A percentile compares a stretch with the other conserved stretches of the same genome.
Conservation (phyloP, 257 asterid genomes). For the Ehretia macrophylla region DNA sequence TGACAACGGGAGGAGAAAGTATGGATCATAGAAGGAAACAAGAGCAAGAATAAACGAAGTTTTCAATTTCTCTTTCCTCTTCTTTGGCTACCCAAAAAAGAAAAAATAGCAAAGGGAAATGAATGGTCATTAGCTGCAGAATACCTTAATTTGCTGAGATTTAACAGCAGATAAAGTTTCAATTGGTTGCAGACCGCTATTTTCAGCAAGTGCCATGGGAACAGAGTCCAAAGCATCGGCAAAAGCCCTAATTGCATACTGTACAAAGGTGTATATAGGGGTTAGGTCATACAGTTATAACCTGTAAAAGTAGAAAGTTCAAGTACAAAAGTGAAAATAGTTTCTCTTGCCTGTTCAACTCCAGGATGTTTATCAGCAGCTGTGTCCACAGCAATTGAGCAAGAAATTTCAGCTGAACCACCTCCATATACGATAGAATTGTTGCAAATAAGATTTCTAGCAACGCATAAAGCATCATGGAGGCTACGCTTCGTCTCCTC, state of each 20-base stretch:
- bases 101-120: not conserved
- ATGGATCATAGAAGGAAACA: too few species aligned
- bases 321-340: not conserved
- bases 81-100: too few species aligned
- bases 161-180: slow-evolving; percentile 90
- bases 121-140: not conserved
- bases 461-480: slow-evolving; percentile 93
- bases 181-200: slow-evolving; percentile 90
- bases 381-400: slow-evolving; percentile 92
- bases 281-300: not conserved
- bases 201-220: slow-evolving; percentile 99
- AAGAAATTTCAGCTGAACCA: slow-evolving; percentile 93
- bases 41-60: too few species aligned
- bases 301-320: not conserved
- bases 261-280: slow-evolving; percentile 15
- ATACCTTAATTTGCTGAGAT: slow-evolving; percentile 89
- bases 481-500: slow-evolving; percentile 96
- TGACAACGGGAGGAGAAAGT: too few species aligned
- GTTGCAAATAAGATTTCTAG: slow-evolving; percentile 90
- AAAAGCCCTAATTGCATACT: slow-evolving; percentile 95
- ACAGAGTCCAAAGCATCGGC: slow-evolving; percentile 93
- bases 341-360: slow-evolving; percentile 89
- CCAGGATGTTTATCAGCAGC: slow-evolving; percentile 97
- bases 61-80: too few species aligned
- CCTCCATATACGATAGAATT: slow-evolving; percentile 97